Base-by-base conservation (phyloP, 805 yeast genomes). In the Saccharomycopsis fodiens region DNA sequence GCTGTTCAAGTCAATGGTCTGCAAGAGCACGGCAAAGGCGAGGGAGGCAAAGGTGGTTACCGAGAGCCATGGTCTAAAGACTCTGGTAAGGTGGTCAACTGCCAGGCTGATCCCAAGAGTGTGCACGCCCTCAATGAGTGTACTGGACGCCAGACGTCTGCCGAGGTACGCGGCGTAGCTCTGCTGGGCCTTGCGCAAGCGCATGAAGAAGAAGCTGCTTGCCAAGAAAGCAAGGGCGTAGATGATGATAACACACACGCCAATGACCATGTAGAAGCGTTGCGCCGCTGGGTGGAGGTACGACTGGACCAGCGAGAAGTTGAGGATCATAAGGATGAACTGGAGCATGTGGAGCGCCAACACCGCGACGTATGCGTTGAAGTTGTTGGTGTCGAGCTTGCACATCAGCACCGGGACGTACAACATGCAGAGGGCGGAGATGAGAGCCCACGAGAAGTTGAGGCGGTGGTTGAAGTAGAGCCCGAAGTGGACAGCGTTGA, bases 401-500 rank as follows among this genome's bases (percentile, higher is more conserved):
- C 21, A 8, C 6, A 36, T 20, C 4, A 42, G 4, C 34, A 29
- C 4, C 13, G 46, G 46, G 15, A 42, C 10, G 10, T 27, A 37
- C 17, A 19, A 15, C 35, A 42, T n/a, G 22, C 37, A 35, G 16
- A 31, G 10, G 13, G 12, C 15, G 4, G 36, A 7, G 13, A 23
- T 41, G 6, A 42, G 19, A 16, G 36, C 29, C 46, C 46, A 42
- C 16, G 29, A 41, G 22, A 22, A 42, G 35, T 29, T 37, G 13
- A 15, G 29, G 13, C 13, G 30, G 34, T 10, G 27, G 3, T 5
- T 12, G 25, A 36, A 21, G 31, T 42, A 42, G 8, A 37, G 6
- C 12, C 35, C 46, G 36, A 42, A 36, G 19, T 36, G 35, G n/a
- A 42, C 15, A 7, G 30, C n/a, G 23, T 42, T 42, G 35, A 42